Percentiles rank a stretch among this genome's conserved stretches.
These are phyloP conservation scores for Rostrohypoxylon terebratum DNA, from an alignment of 495 filamentous ascomycete species.

Conservation along the genomic window DNA sequence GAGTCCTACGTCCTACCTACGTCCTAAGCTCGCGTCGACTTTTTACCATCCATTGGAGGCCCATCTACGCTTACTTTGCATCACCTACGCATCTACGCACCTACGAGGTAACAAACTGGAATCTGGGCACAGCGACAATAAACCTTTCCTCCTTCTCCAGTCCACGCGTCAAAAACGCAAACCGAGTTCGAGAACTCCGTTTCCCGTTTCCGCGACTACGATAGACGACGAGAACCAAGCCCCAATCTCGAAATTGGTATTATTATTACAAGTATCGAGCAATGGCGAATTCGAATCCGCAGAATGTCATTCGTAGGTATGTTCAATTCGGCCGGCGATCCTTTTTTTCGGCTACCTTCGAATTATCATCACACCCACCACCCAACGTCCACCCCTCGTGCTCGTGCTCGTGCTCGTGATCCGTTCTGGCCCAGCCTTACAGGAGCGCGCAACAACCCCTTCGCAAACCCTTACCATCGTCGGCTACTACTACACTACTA, in stretches of 20 bases:
- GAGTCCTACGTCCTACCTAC: not conserved
- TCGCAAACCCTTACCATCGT: constrained; percentile 14
- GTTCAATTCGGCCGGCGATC: constrained; percentile 39
- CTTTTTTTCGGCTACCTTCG: constrained; percentile 22
- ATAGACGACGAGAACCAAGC: constrained; percentile 12
- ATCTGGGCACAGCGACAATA: constrained; percentile 29
- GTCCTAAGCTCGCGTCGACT: constrained; percentile 32
- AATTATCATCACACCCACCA: constrained; percentile 25
- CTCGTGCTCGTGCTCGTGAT: constrained; percentile 26
- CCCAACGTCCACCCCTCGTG: constrained; percentile 33
- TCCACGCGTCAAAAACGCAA: constrained; percentile 31
- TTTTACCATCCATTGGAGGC: constrained; percentile 26
- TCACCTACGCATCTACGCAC: no score
- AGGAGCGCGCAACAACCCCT: constrained; percentile 12
- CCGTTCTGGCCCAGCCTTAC: constrained; percentile 14
- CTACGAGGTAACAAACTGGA: constrained; percentile 32
- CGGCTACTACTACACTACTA: constrained; percentile 10
- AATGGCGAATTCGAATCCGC: constrained; percentile 51
- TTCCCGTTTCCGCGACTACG: constrained; percentile 30
- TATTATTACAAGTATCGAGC: constrained; percentile 27
- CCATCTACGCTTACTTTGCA: constrained; percentile 36
- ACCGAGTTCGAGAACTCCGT: constrained; percentile 22
- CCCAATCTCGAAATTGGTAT: constrained; percentile 30
- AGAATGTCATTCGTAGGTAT: constrained; percentile 57
- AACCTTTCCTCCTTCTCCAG: constrained; percentile 21